Conservation (phyloP, 257 asterid genomes). For the Solanum chiquidenum region DNA sequence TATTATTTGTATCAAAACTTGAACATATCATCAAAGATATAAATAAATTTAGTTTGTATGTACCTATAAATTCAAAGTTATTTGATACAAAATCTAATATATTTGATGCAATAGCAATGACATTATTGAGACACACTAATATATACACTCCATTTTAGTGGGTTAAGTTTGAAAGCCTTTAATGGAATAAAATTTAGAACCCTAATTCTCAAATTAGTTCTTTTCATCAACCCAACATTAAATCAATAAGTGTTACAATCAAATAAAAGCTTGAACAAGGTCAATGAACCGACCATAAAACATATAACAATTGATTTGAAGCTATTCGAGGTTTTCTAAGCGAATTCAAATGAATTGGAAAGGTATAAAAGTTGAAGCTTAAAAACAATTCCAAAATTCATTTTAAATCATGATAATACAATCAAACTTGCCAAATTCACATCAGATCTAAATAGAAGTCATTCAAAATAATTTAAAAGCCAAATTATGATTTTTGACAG, state of each 20-base stretch:
- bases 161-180: not conserved
- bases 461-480: not conserved
- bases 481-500: not conserved
- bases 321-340: conserved; percentile 37
- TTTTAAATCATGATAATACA: no score
- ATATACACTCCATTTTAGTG: not conserved
- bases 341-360: not conserved
- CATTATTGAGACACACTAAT: not conserved
- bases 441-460: not conserved
- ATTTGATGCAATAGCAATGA: not conserved
- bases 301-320: not conserved
- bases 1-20: not conserved
- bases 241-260: conserved; percentile 3
- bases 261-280: not conserved
- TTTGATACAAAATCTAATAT: not conserved
- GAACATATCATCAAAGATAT: not conserved
- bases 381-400: not conserved
- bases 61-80: not conserved
- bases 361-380: not conserved
- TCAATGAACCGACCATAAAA: not conserved
- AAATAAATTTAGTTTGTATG: no score
- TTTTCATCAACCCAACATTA: not conserved
- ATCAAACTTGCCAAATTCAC: not conserved
- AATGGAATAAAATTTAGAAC: conserved; percentile 3
- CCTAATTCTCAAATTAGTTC: conserved; percentile 23